phyloP scores from a whole-genome alignment of 2,329 filamentous ascomycete genomes.

The Zymoseptoria ardabiliae region DNA sequence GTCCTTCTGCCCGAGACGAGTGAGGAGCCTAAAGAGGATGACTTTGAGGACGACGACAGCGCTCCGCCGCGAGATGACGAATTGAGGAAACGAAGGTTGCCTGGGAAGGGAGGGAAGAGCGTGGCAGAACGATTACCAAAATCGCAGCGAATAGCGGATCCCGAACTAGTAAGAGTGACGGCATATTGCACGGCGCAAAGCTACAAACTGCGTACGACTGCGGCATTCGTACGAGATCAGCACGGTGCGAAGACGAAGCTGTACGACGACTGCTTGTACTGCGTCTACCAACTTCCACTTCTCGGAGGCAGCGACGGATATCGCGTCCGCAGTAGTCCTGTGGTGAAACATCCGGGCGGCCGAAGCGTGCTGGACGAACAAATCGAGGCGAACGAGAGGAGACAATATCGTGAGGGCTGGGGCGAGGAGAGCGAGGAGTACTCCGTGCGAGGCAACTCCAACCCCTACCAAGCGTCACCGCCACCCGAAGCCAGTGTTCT shows the following conservation, averaged over 20 bases:
- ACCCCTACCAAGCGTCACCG: slow-evolving; percentile 10
- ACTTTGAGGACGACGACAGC: slow-evolving; percentile 49
- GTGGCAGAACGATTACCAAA: slow-evolving; percentile 93
- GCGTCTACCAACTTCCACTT: slow-evolving; percentile 86
- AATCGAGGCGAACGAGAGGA: slow-evolving; percentile 84
- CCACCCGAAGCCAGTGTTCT: slow-evolving; percentile 9
- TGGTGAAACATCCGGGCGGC: slow-evolving; percentile 85
- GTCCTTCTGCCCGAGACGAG: slow-evolving; percentile 81
- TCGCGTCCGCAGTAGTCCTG: slow-evolving; percentile 79
- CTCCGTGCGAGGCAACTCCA: slow-evolving; percentile 25
- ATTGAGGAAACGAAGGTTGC: slow-evolving; percentile 54
- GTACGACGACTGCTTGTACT: slow-evolving; percentile 96
- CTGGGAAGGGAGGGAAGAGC: slow-evolving; percentile 63
- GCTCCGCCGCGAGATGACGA: slow-evolving; percentile 61
- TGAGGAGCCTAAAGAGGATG: slow-evolving; percentile 41
- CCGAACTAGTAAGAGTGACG: slow-evolving; percentile 77
- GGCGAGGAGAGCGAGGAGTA: slow-evolving; percentile 71
- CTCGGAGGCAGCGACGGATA: slow-evolving; percentile 81
- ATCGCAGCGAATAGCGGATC: slow-evolving; percentile 64
- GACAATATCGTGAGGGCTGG: slow-evolving; percentile 88
- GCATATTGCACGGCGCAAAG: slow-evolving; percentile 94
- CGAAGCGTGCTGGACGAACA: slow-evolving; percentile 90
- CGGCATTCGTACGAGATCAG: slow-evolving; percentile 76
- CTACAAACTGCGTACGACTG: slow-evolving; percentile 83
- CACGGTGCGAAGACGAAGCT: slow-evolving; percentile 91